Conservation (phyloP, 1,139 yeast genomes). For the Lodderomyces metapsilosis region DNA sequence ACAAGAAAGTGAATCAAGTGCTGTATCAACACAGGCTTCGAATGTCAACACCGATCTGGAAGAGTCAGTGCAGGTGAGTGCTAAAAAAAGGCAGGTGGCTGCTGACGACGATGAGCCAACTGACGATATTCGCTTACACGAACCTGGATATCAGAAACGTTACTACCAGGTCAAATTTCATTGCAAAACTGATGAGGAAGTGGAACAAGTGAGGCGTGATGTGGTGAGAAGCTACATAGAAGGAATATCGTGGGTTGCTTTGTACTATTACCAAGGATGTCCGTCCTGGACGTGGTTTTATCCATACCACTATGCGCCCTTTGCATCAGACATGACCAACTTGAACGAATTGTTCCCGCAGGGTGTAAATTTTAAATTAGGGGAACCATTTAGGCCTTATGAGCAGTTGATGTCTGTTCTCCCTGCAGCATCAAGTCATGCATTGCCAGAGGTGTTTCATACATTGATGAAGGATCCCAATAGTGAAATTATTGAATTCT, state of each 20-base stretch:
- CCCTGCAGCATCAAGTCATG: constrained; percentile 96
- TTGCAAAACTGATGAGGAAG: constrained; percentile 53
- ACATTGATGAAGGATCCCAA: constrained; percentile 77
- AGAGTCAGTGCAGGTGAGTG: constrained; percentile 27
- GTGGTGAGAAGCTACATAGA: constrained; percentile 79
- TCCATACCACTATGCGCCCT: constrained; percentile 97
- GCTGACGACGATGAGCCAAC: constrained; percentile 21
- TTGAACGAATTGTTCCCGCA: constrained; percentile 46
- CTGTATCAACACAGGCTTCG: constrained; percentile 17
- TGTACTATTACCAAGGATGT: constrained; percentile 95
- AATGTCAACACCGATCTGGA: constrained; percentile 13
- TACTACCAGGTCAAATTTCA: constrained; percentile 79
- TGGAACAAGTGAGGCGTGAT: constrained; percentile 52
- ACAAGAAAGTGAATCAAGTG: constrained; percentile 35
- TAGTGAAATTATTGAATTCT: constrained; percentile 87
- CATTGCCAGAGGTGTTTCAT: constrained; percentile 79
- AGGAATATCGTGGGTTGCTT: constrained; percentile 92
- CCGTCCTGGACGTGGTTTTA: constrained; percentile 99
- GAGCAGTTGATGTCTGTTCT: constrained; percentile 97
- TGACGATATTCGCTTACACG: constrained; percentile 73
- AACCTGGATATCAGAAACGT: constrained; percentile 81
- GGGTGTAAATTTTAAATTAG: constrained; percentile 61
- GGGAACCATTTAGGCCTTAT: constrained; percentile 85
- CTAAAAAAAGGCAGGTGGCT: constrained; percentile 19
- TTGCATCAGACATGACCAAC: constrained; percentile 80